Evolutionary conservation across 352 stramenopile species (phyloP), one percentile per base, ranked within the genome.

Genomic region (Phytophthora pini): DNA sequence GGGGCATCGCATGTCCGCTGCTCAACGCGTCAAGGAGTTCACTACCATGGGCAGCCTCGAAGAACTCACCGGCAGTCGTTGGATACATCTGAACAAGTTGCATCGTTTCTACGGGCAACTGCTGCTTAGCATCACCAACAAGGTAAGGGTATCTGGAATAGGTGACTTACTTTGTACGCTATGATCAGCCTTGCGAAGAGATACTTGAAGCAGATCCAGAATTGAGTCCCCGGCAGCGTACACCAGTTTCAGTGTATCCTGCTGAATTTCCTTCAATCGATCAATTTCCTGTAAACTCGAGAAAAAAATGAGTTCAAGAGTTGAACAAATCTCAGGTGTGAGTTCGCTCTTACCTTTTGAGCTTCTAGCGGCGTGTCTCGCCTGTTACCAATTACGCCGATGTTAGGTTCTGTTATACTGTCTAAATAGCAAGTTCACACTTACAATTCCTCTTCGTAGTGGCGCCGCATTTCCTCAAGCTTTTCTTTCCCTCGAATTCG

Each of bases 61-160:
- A 88, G 43, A 90, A 92, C 10, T 63, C 46, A 1, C 79, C 81
- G 9, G 73, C 78, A 2, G 83, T 92, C 0, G 43, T 66, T 0
- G 81, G 81, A 46, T 87, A 90, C 81, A 92, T 90, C 22, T 84
- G 67, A 48, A 76, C 74, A 9, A 92, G 53, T 48, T 90, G 76
- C 2, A 90, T 52, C 4, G 76, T 82, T 63, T 85, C 83, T 92
- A 24, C 2, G 48, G 31, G 10, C 6, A n/a, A 26, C 13, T 20
- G 13, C n/a, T 52, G 15, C 39, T 68, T 61, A 68, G 51, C 46
- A 55, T 27, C 12, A 50, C 4, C 10, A 47, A 44, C 39, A 9
- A 17, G 5, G 8, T 15, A 5, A n/a, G 13, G 2, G 3, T 31
- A 9, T 43, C 5, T 20, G 31, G 31, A 12, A 36, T 41, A 26